Conservation (phyloP, 1,139 yeast genomes). For the Diutina mesorugosa region DNA sequence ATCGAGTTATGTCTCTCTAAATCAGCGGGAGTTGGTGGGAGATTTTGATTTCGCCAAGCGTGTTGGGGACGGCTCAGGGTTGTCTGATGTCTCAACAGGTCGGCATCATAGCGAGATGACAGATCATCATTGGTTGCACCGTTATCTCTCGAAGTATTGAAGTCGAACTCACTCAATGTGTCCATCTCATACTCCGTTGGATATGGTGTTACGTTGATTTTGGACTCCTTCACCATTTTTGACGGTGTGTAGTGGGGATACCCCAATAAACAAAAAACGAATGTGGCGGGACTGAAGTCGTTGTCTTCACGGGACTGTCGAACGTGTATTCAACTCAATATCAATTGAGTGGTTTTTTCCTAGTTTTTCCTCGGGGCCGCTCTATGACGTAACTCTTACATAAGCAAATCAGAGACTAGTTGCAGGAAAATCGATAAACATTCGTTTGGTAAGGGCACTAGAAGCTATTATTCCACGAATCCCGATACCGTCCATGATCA, state of each 20-base stretch:
- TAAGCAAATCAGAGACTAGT: neutral
- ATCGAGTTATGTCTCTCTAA: neutral
- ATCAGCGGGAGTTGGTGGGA: neutral
- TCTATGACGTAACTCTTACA: neutral
- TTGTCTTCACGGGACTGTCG: neutral
- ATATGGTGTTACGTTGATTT: neutral
- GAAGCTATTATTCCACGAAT: no score
- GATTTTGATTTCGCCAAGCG: neutral
- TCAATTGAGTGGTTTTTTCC: neutral
- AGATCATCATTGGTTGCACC: neutral
- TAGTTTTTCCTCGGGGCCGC: neutral
- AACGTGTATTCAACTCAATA: neutral
- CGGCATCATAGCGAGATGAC: neutral
- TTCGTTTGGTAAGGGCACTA: no score
- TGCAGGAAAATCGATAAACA: neutral
- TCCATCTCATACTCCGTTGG: slow-evolving; percentile 1
- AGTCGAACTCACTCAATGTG: neutral
- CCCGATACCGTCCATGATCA: no score
- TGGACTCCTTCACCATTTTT: neutral
- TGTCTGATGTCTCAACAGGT: neutral
- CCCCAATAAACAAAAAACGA: neutral
- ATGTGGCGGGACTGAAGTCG: neutral
- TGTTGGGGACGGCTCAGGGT: neutral
- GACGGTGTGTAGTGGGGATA: neutral
- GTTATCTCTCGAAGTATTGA: neutral